Base-by-base conservation (phyloP, 495 filamentous ascomycete species). In the Penicillium robsamsonii region DNA sequence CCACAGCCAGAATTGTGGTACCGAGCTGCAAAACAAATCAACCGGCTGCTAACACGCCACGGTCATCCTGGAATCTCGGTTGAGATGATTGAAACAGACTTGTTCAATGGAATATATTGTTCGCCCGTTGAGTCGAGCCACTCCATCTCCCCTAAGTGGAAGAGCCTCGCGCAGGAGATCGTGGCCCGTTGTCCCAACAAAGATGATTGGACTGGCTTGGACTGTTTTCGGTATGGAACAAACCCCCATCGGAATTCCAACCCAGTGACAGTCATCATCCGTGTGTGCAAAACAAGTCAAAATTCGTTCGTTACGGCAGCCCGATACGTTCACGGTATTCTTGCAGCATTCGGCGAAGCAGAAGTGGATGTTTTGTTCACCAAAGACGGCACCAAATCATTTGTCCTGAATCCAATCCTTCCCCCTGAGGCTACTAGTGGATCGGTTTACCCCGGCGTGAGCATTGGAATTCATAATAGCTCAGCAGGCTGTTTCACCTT, bases 151-250 rank as follows among this genome's bases (percentile, higher is more conserved):
- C 38, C 17, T 20, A 41, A 41, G 38, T 41, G 38, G 38, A 41
- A 41, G 38, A 41, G 18, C n/a, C n/a, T 41, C n/a, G 38, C n/a
- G 38, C 38, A 41, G 38, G 38, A 41, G 38, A 41, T 41, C 5
- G 38, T 41, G n/a, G 5, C 38, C n/a, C 38, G 38, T 7, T 42
- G 40, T 42, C 18, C 40, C 11, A 42, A 42, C 6, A 42, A 20
- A 5, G 6, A 42, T 42, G 40, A 42, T 1, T 42, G 40, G 40
- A 4, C 20, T 42, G 40, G 40, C 6, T 9, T 42, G 40, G 40
- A 42, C 40, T 42, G 40, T 42, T 42, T 42, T 7, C 40, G 40
- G 17, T 42, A 42, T 42, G 40, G 17, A 42, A 42, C 40, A 42
- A 42, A 42, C 7, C 38, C 38, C 38, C n/a, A 18, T 20, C 38